Evolutionary conservation across 352 stramenopile genomes (phyloP), one percentile per base, ranked within the genome.

Genomic region (Phytophthora hybrid): DNA sequence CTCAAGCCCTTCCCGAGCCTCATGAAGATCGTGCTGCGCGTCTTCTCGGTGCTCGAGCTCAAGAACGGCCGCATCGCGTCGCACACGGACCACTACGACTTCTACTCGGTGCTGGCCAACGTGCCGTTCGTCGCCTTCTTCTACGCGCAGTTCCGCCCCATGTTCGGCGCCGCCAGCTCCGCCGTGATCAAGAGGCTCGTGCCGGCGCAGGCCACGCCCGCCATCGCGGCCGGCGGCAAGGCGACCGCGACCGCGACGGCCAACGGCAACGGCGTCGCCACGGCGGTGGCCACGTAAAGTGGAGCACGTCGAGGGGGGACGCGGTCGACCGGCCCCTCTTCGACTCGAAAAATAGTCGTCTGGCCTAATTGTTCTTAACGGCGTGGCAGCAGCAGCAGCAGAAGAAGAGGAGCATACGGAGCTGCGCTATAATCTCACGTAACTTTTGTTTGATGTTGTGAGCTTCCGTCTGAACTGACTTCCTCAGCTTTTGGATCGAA

Each of bases 81-180:
- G 37, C 89, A 96, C 78, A 96, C 89, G 71, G 89, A 96, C 72
- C 89, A 96, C 73, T 96, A 79, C 63, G 88, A 94, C 69, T 90
- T 96, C 32, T 92, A 90, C 69, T 93, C 87, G 64, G 89, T 96
- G 66, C 67, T 96, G 44, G 72, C 84, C 31, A 94, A 93, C 74
- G 75, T 96, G 19, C 89, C 89, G 46, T 82, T 96, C 46, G 74
- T 93, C 5, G 76, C 86, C 56, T 96, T 91, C 73, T 86, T 94
- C 62, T 96, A 96, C 82, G 76, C 77, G 59, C 86, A 94, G 65
- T 90, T 93, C 69, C 88, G 88, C 31, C 83, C 85, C 29, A 86
- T 91, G 77, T 90, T 94, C 65, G 88, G 88, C 39, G 71, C 79
- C 21, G 77, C 83, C 47, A 92, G 81, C 59, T 93, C 88, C 41